These are phyloP conservation scores for Gossypium mustelinum DNA, from an alignment of 345 rosid genomes.

Conservation along the genomic window DNA sequence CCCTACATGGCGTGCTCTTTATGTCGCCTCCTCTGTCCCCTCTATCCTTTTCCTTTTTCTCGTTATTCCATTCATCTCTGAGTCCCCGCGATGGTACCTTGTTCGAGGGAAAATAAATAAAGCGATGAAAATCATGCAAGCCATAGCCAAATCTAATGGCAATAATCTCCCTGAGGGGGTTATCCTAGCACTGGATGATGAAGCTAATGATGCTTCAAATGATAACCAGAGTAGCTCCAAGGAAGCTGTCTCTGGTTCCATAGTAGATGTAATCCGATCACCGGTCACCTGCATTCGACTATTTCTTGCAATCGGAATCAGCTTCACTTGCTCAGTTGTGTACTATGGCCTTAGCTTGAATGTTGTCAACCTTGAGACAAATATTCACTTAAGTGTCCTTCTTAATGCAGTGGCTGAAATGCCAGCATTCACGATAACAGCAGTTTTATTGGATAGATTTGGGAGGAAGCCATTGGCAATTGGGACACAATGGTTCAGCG, in stretches of 20 bases:
- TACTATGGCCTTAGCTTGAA: constrained; percentile 87
- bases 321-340: constrained; percentile 64
- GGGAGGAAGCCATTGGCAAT: constrained; percentile 81
- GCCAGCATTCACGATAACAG: constrained; percentile 76
- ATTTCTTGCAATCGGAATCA: constrained; percentile 46
- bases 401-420: constrained; percentile 80
- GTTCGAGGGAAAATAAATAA: constrained; percentile 61
- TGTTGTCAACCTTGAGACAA: constrained; percentile 76
- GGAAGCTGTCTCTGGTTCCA: constrained; percentile 48
- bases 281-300: constrained; percentile 58
- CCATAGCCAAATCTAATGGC: constrained; percentile 57
- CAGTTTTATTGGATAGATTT: constrained; percentile 49
- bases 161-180: constrained; percentile 54
- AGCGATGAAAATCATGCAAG: constrained; percentile 66
- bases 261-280: constrained; percentile 55
- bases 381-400: constrained; percentile 64
- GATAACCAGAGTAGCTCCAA: constrained; percentile 7
- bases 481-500: constrained; percentile 78
- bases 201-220: constrained; percentile 24
- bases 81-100: constrained; percentile 92
- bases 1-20: constrained; percentile 72
- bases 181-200: constrained; percentile 59
- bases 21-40: constrained; percentile 65
- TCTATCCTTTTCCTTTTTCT: constrained; percentile 60
- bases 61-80: constrained; percentile 64